Evolutionary conservation across 208 protist species (phyloP).

Genomic region (Crithidia brevicula): DNA sequence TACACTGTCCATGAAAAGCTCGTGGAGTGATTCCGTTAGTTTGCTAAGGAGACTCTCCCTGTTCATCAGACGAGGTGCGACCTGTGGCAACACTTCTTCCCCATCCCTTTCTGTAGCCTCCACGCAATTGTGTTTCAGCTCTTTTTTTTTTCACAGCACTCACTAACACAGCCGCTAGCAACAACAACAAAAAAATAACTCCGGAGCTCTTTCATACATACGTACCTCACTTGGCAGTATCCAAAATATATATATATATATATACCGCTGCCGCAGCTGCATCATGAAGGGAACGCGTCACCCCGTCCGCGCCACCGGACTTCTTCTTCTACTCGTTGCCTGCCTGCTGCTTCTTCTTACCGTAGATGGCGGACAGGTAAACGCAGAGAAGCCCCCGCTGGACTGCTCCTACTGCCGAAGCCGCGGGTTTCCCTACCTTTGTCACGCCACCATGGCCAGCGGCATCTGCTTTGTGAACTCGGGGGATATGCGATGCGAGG

Average conservation of each 20-base stretch:
- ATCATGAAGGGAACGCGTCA: not conserved
- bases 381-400: not conserved
- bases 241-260: not conserved
- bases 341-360: not conserved
- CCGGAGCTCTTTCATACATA: no score
- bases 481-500: slow-evolving; percentile 27
- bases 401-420: slow-evolving; percentile 44
- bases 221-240: no score
- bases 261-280: not conserved
- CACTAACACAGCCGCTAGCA: no score
- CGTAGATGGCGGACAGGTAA: not conserved
- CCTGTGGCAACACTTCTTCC: no score
- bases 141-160: no score
- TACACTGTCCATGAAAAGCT: no score
- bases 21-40: no score
- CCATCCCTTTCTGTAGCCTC: no score
- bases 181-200: no score
- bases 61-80: no score
- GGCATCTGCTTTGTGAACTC: slow-evolving; percentile 29
- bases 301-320: not conserved
- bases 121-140: no score
- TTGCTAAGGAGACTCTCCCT: no score
- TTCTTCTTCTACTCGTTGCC: not conserved
- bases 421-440: slow-evolving; percentile 58
- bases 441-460: slow-evolving; percentile 32